Percentiles rank a stretch among this genome's conserved stretches.
Evolutionary conservation across 164 flowering plant genomes (phyloP).

Genomic region (Macadamia integrifolia): DNA sequence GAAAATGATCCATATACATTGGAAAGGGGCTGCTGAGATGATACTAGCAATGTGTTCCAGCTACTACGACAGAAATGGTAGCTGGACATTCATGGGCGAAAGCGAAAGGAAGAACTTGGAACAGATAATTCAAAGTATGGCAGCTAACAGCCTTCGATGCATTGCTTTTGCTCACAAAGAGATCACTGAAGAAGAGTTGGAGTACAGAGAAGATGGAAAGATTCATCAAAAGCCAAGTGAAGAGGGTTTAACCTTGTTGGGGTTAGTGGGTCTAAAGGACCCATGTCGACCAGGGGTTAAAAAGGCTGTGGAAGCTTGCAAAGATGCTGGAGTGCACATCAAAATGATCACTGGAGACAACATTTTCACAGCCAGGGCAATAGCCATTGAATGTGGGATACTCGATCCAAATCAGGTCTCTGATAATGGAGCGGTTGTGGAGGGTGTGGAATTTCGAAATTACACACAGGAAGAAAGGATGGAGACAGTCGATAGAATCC

Average conservation of each 20-base stretch:
- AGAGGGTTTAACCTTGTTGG: constrained; percentile 33
- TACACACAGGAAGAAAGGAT: constrained; percentile 37
- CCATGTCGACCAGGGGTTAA: constrained; percentile 56
- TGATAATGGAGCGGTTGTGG: constrained; percentile 30
- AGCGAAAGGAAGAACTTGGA: constrained; percentile 16
- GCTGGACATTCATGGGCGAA: constrained; percentile 16
- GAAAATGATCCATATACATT: constrained; percentile 31
- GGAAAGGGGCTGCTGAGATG: constrained; percentile 78
- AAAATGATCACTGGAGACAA: constrained; percentile 72
- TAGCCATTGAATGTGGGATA: constrained; percentile 64
- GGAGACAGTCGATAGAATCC: constrained; percentile 39
- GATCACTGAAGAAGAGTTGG: constrained; percentile 6
- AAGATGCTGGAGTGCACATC: constrained; percentile 42
- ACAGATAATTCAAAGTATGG: constrained; percentile 49
- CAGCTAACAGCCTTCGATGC: constrained; percentile 56
- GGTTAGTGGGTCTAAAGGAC: constrained; percentile 52
- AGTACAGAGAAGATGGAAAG: background rate
- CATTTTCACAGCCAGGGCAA: constrained; percentile 53
- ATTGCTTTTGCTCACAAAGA: constrained; percentile 51
- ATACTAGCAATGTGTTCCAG: constrained; percentile 46
- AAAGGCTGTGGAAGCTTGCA: constrained; percentile 45
- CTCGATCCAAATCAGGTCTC: constrained; percentile 19
- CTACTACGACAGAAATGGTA: constrained; percentile 34
- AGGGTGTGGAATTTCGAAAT: constrained; percentile 48
- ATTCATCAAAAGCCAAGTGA: constrained; percentile 19